Percentiles rank a stretch among this genome's conserved stretches.
These are phyloP conservation scores for Malassezia restricta DNA, from an alignment of 1,284 basidiomycete genomes.

Conservation along the genomic window DNA sequence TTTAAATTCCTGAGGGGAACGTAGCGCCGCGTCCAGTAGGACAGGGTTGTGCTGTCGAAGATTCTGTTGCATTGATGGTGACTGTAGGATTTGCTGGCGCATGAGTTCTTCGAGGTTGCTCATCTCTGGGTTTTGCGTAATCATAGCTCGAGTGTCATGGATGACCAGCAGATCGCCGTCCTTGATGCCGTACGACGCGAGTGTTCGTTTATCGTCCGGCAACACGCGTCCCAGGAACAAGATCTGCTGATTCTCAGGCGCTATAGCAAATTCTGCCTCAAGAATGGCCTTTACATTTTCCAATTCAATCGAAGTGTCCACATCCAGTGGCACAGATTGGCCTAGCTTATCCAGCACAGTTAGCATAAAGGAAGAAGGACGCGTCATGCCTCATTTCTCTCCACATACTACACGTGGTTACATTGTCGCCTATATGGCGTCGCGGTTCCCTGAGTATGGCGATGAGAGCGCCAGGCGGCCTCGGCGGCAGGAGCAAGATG, in stretches of 20 bases:
- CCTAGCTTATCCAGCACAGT: conserved; percentile 35
- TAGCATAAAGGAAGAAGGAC: conserved; percentile 22
- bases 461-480: conserved; percentile 8
- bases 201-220: conserved; percentile 20
- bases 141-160: conserved; percentile 1
- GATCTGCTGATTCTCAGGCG: conserved; percentile 25
- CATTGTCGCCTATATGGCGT: background rate
- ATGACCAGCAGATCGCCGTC: conserved; percentile 35
- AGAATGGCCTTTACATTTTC: conserved; percentile 38
- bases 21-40: conserved; percentile 16
- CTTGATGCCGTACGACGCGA: conserved; percentile 25
- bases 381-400: background rate
- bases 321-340: conserved; percentile 33
- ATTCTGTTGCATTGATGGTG: conserved; percentile 66
- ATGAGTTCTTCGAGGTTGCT: conserved; percentile 59
- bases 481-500: conserved; percentile 52
- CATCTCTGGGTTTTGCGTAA: background rate
- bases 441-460: conserved; percentile 9
- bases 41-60: conserved; percentile 49
- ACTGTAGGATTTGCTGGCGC: conserved; percentile 70
- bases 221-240: conserved; percentile 20
- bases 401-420: background rate
- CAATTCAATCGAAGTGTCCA: conserved; percentile 31
- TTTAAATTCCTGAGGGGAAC: conserved; percentile 14
- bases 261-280: conserved; percentile 29